Conservation (phyloP, 192 early-diverging fungal genomes). For the Entomortierella chlamydospora region DNA sequence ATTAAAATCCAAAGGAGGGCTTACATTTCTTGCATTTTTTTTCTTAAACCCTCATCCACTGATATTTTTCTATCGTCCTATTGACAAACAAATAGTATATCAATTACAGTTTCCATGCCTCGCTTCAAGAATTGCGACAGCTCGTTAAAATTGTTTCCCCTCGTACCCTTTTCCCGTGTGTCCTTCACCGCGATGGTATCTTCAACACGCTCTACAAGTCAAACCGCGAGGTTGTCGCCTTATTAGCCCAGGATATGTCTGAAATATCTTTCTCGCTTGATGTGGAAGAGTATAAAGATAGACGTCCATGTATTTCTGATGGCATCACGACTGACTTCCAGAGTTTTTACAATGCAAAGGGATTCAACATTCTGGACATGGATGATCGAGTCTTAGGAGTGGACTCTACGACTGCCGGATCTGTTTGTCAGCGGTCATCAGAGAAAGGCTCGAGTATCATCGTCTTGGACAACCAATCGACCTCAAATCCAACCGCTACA, state of each 20-base stretch:
- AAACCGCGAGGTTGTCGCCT: constrained; percentile 19
- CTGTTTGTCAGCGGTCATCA: too few species aligned
- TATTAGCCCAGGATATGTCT: constrained; percentile 20
- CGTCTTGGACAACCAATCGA: neutral
- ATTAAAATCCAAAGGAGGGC: neutral
- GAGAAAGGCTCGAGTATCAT: neutral
- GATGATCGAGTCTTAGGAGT: constrained; percentile 8
- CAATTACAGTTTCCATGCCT: constrained; percentile 37
- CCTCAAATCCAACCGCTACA: neutral
- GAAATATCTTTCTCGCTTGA: neutral
- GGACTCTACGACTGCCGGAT: neutral
- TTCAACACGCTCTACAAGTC: constrained; percentile 13
- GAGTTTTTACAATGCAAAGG: constrained; percentile 32
- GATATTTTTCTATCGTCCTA: too few species aligned
- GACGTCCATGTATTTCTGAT: constrained; percentile 3
- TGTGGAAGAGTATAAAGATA: constrained; percentile 4
- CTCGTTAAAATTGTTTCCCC: constrained; percentile 30
- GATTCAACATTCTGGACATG: constrained; percentile 33
- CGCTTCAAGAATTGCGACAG: constrained; percentile 28
- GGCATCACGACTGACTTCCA: constrained; percentile 43
- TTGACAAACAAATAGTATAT: constrained; percentile 33
- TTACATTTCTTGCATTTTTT: neutral
- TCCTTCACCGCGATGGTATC: constrained; percentile 26
- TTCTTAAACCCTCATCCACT: too few species aligned
- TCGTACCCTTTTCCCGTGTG: constrained; percentile 32